A percentile compares a stretch with the other conserved stretches of the same genome.
phyloP scores from a whole-genome alignment of 371 early-diverging fungal species.

The Smittium culicis region DNA sequence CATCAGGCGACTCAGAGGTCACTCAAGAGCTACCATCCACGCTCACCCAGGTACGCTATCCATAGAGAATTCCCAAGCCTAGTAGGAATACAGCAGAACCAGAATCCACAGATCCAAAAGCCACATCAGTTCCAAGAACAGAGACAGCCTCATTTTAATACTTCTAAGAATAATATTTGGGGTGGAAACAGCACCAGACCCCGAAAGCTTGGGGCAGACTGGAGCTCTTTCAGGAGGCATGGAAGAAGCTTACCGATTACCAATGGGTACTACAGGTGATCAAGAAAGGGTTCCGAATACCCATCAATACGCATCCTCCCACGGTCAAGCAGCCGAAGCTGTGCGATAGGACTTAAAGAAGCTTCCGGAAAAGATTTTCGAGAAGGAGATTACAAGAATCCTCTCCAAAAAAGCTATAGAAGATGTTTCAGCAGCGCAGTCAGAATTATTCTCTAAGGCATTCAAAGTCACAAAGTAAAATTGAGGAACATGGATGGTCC shows the following conservation, averaged over 20 bases:
- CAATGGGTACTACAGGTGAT: neutral
- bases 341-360: neutral
- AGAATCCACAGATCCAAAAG: neutral
- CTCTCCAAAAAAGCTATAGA: neutral
- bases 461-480: slow-evolving; percentile 8
- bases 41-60: neutral
- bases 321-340: neutral
- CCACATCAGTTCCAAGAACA: neutral
- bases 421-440: neutral
- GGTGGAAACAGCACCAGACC: neutral
- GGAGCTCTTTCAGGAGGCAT: neutral
- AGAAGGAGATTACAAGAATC: neutral
- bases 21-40: neutral
- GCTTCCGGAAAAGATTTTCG: neutral
- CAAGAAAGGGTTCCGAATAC: neutral
- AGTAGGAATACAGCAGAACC: neutral
- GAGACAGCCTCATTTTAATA: neutral
- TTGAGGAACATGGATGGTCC: slow-evolving; percentile 14
- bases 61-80: neutral
- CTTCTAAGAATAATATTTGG: neutral
- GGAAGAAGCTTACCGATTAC: neutral
- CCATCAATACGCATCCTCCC: neutral
- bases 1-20: neutral
- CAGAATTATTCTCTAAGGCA: slow-evolving; percentile 1
- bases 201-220: neutral